A percentile compares a stretch with the other conserved stretches of the same genome.
Conservation (phyloP, 2,329 filamentous ascomycete species). For the Diaporthe sp. region DNA sequence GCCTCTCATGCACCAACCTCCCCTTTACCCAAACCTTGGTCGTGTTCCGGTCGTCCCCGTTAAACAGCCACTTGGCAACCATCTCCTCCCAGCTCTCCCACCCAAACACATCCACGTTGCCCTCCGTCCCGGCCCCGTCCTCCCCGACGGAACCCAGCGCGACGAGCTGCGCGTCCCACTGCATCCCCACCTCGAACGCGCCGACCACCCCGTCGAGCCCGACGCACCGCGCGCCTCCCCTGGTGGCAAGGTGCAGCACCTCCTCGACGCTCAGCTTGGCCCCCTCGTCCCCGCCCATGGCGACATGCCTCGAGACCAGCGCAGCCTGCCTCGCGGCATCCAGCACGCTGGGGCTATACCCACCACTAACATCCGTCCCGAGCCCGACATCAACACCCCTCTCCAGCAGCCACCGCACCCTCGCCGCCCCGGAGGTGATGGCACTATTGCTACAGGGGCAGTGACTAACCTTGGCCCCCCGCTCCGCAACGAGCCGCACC, state of each 20-base stretch:
- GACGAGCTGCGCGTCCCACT: slow-evolving; percentile 92
- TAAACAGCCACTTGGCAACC: slow-evolving; percentile 94
- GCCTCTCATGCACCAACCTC: slow-evolving; percentile 76
- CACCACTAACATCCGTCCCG: slow-evolving; percentile 91
- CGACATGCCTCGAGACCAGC: slow-evolving; percentile 79
- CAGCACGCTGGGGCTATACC: slow-evolving; percentile 84
- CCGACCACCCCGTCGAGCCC: slow-evolving; percentile 79
- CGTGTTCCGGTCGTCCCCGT: slow-evolving; percentile 92
- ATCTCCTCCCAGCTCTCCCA: slow-evolving; percentile 90
- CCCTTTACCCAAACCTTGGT: slow-evolving; percentile 90
- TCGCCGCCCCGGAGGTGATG: slow-evolving; percentile 81
- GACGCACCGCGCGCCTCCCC: slow-evolving; percentile 86
- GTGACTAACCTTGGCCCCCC: slow-evolving; percentile 78
- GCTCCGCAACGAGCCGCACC: slow-evolving; percentile 68
- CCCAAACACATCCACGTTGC: slow-evolving; percentile 88
- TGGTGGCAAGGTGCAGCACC: slow-evolving; percentile 85
- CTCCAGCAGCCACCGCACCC: slow-evolving; percentile 79
- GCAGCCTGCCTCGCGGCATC: slow-evolving; percentile 85
- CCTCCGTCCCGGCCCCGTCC: slow-evolving; percentile 54
- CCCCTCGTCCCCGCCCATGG: slow-evolving; percentile 62
- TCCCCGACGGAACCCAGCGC: slow-evolving; percentile 64
- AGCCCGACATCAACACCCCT: slow-evolving; percentile 83
- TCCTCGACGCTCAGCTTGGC: slow-evolving; percentile 86
- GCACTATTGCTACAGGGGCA: slow-evolving; percentile 90
- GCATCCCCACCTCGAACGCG: slow-evolving; percentile 85